phyloP scores from a whole-genome alignment of 2,329 filamentous ascomycete genomes.

The Colletotrichum filicis region DNA sequence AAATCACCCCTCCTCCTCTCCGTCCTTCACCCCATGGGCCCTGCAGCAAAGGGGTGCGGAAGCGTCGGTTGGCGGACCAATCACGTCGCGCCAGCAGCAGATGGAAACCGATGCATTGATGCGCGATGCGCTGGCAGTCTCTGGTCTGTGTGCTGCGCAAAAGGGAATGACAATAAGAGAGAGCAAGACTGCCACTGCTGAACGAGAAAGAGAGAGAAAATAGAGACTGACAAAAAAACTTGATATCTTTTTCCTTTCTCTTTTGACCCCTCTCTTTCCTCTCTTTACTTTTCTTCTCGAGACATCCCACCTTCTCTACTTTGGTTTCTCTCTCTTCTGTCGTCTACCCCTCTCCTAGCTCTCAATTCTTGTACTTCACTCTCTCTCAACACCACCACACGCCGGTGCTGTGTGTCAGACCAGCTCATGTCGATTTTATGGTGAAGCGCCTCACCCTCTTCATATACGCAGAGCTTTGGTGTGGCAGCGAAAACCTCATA shows the following conservation, averaged over 20 bases:
- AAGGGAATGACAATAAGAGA: conserved; percentile 28
- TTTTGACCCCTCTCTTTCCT: neutral
- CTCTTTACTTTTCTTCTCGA: neutral
- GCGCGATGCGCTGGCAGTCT: conserved; percentile 39
- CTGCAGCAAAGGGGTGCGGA: conserved; percentile 10
- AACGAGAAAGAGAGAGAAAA: neutral
- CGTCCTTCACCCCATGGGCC: conserved; percentile 1
- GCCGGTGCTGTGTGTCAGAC: neutral
- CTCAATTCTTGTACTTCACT: neutral
- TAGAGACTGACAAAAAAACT: conserved; percentile 2
- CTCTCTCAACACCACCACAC: neutral
- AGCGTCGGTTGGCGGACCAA: conserved; percentile 30
- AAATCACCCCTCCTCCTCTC: neutral
- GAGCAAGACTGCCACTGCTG: neutral
- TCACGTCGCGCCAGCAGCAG: conserved; percentile 18
- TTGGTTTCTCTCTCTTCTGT: neutral
- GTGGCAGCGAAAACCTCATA: neutral
- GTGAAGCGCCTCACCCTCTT: neutral
- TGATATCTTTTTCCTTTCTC: neutral
- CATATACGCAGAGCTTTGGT: neutral
- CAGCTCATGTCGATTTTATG: neutral
- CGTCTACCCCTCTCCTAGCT: neutral
- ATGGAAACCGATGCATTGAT: conserved; percentile 30
- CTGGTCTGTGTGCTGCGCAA: conserved; percentile 52
- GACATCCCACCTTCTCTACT: neutral